Conservation (phyloP, 108 stramenopile species). For the Cyclotella cryptica region DNA sequence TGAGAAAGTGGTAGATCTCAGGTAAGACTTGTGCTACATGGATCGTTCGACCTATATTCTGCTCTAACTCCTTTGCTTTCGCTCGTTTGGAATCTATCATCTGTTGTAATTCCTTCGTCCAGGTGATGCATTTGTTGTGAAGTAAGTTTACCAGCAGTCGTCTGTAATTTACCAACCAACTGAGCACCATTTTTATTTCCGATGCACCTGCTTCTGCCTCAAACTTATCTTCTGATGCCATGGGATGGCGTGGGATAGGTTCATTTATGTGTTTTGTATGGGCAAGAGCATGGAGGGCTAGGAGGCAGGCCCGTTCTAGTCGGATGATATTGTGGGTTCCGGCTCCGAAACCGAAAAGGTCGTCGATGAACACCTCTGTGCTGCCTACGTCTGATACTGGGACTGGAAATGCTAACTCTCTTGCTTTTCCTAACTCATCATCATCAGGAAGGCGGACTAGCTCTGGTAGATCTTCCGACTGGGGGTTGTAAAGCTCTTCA, state of each 20-base stretch:
- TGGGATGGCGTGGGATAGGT: conserved; percentile 22
- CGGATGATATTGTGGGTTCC: conserved; percentile 2
- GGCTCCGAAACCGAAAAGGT: neutral
- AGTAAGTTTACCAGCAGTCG: neutral
- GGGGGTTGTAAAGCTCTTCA: neutral
- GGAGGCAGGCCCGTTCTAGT: neutral
- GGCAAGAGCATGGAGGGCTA: conserved; percentile 12
- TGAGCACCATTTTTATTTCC: too few species aligned
- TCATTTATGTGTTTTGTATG: too few species aligned
- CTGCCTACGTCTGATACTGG: neutral
- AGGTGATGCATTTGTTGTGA: conserved; percentile 26
- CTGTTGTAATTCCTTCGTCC: neutral
- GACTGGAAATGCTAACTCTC: conserved; percentile 19
- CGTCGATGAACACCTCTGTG: conserved; percentile 26
- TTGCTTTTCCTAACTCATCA: conserved; percentile 9
- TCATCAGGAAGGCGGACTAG: neutral
- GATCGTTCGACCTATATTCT: conserved; percentile 8
- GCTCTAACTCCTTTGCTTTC: neutral
- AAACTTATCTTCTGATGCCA: conserved; percentile 6
- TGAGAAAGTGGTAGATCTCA: conserved; percentile 15
- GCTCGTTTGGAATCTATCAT: neutral
- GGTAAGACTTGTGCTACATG: too few species aligned
- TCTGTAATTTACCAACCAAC: too few species aligned
- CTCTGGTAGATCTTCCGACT: neutral
- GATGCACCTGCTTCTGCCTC: too few species aligned